Base-by-base conservation (phyloP, 768 basidiomycete genomes). In the Lactifluus hygrophoroides region DNA sequence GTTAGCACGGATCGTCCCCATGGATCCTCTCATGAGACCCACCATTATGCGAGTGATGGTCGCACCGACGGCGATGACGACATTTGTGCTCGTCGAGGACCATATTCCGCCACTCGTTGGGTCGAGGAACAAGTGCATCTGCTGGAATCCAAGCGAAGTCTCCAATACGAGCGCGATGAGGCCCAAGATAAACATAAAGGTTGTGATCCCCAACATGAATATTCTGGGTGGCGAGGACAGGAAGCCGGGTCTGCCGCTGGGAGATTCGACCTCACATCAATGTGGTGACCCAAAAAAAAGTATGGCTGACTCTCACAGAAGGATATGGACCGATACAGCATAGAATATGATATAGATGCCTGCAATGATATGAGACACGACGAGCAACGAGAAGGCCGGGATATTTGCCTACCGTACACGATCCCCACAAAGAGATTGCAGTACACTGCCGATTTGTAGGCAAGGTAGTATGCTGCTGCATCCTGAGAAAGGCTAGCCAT, bases 171-270 rank as follows among this genome's bases (percentile, higher is more conserved):
- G 28, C 28, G 52, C 46, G n/a, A 59, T 43, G 40, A 59, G 19
- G 14, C 51, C 45, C n/a, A 59, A n/a, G 7, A 32, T 10, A 19
- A 59, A 54, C 58, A 59, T 59, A 9, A 59, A 59, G n/a, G 58
- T 54, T 46, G 58, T 54, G 21, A 59, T 25, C n/a, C 38, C 46
- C 14, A 59, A 49, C 58, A 59, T 59, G 25, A 48, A 54, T 13
- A 59, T 16, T 42, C 58, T 49, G 13, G 58, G 52, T 19, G 23
- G 44, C 38, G 58, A 59, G 10, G 58, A 59, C 14, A 27, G 35
- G 21, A 59, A 49, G 16, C 58, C 58, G 3, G 58, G 58, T 37
- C 30, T 42, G 30, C 38, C 27, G 13, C 58, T 59, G 35, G 32
- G 21, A 17, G 17, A 9, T 5, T 25, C 28, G 30, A n/a, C 11